Base-by-base conservation (phyloP, 2,329 filamentous ascomycete species). In the Paecilomyces fulvus region DNA sequence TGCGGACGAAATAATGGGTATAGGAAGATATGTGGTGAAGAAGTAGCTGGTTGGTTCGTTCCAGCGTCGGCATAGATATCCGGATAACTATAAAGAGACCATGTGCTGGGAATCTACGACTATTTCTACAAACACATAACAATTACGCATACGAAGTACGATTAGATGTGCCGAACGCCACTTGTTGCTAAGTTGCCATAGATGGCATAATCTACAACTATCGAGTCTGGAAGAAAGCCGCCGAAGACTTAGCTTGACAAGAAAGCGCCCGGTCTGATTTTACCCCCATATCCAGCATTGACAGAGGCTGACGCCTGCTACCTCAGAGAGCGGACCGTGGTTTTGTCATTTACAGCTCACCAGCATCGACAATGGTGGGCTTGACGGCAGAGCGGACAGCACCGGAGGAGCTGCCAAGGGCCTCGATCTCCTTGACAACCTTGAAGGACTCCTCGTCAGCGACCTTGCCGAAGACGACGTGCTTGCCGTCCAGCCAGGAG, bases 391-490 rank as follows among this genome's bases (percentile, higher is more conserved):
- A 79, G 73, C 80, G 78, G 64, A 76, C 63, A 55, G 70, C 52
- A 57, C 83, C 84, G 58, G 73, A 78, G 69, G 69, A 72, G 73
- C 74, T 79, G 65, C 84, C 83, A 64, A 78, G 77, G 54, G 76
- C 75, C 77, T 87, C 83, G 61, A 87, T 81, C 61, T 78, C 75
- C 73, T 78, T 78, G 70, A 87, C 79, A 58, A 83, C 67, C 59
- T 76, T 69, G 71, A 80, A 76, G 65, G 79, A 83, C 51, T 76
- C 74, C 4, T 68, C 66, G 59, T 84, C 82, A 61, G 79, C 79
- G 60, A 87, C 83, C 71, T 83, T 75, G 69, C 84, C 84, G 73
- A 87, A 87, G 73, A 87, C 84, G 70, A 87, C 84, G 78, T 87
- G 84, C 77, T 84, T 84, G 70, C 82, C 82, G 70, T 87, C 82